Conservation (phyloP, 75 land plant genomes). For the Chamaecyparis obtusa region DNA sequence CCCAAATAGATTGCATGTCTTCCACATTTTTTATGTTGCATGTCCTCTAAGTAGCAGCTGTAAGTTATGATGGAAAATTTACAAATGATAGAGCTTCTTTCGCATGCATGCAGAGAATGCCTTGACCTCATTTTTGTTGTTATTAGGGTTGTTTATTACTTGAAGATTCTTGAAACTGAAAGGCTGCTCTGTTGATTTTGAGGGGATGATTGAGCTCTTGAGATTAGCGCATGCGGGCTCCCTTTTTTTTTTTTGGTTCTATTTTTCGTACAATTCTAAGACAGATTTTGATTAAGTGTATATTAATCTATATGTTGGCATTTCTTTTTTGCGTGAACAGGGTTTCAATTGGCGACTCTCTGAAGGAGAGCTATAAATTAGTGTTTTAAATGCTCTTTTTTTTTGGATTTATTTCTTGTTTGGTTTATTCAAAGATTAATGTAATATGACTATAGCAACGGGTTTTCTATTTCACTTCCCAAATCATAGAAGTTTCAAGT, state of each 20-base stretch:
- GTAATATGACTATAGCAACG: background rate
- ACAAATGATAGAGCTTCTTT: too few relatives aligned
- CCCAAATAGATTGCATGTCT: too few relatives aligned
- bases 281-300: background rate
- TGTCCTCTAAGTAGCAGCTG: too few relatives aligned
- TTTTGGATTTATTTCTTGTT: background rate
- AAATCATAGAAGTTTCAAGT: background rate
- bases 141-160: background rate
- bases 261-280: background rate
- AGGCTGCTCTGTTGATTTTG: background rate
- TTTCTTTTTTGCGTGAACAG: slow-evolving; percentile 4
- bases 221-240: background rate
- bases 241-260: background rate
- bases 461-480: background rate
- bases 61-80: too few relatives aligned
- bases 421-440: background rate
- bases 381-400: slow-evolving; percentile 9
- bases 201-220: background rate
- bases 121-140: background rate
- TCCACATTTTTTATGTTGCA: too few relatives aligned
- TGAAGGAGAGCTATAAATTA: slow-evolving; percentile 3
- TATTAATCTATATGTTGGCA: background rate
- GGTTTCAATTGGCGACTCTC: slow-evolving; percentile 7
- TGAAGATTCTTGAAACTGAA: background rate
- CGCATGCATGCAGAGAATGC: background rate